Evolutionary conservation across 23 red algal species (phyloP), one percentile per base, ranked within the genome.

Genomic region (Pyropia haitanensis): DNA sequence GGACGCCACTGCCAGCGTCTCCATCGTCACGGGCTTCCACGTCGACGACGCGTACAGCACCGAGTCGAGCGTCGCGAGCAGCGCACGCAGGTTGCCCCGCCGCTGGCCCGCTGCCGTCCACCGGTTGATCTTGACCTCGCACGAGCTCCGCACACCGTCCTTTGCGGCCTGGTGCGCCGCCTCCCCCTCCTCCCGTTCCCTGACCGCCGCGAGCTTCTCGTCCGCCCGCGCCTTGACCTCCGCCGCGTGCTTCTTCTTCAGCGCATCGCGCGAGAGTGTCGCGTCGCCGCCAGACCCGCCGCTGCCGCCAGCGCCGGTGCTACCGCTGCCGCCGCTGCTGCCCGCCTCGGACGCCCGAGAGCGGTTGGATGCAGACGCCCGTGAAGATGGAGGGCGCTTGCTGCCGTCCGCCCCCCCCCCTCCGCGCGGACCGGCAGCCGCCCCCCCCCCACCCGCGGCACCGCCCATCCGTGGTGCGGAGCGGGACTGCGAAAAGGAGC

Each of bases 1-100:
- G 29, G 76, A 64, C 25, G 77, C 75, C 28, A 67, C 77, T 32
- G 72, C 68, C 16, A 95, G 64, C 44, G 66, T 76, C 50, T 95
- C 74, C 75, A 95, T 80, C n/a, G 73, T 66, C 32, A 95, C 80
- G 48, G 65, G 52, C 52, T 85, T 95, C 88, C 88, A 95, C 30
- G 80, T 80, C 52, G 79, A 70, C 14, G 57, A 52, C 19, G 68
- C 53, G 63, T 80, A 85, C 49, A 95, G 70, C 1, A 95, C 88
- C 34, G 80, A 72, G 68, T 95, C 80, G 24, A 95, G 72, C 21
- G 74, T 76, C 25, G 76, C 77, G 15, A 95, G 82, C 14, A 95
- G 46, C 16, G 82, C 80, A 50, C 88, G 80, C 2, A 95, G 46
- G 63, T 95, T 95, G 34, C 80, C 82, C 24, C 82, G 75, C 59